Evolutionary conservation across 495 filamentous ascomycete genomes (phyloP).

Genomic region (Lentithecium fluviatile): DNA sequence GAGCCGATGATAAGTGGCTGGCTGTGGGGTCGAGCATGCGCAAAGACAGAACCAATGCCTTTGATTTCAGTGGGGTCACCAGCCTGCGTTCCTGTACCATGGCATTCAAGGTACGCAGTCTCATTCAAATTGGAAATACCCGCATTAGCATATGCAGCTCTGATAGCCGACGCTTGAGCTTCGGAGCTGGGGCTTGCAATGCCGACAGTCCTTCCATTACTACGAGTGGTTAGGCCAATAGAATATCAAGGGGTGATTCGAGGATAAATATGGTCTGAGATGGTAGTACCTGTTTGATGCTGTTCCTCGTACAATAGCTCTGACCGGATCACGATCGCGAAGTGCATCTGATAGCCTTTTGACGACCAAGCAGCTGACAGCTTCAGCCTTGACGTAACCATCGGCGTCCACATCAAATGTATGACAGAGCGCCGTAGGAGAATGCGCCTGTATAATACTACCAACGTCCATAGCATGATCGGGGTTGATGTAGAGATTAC

Average conservation of each 20-base stretch:
- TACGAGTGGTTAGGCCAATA: too few species aligned
- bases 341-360: slow-evolving; percentile 41
- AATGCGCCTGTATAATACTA: slow-evolving; percentile 2
- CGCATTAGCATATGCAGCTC: background rate
- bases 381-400: slow-evolving; percentile 51
- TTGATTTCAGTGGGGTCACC: slow-evolving; percentile 59
- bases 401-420: slow-evolving; percentile 62
- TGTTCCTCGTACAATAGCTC: slow-evolving; percentile 47
- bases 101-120: slow-evolving; percentile 9
- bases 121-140: slow-evolving; percentile 39
- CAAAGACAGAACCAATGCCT: slow-evolving; percentile 45
- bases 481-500: too few species aligned
- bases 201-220: slow-evolving; percentile 44
- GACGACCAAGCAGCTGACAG: slow-evolving; percentile 40
- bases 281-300: slow-evolving; percentile 47
- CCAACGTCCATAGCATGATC: slow-evolving; percentile 16
- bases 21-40: slow-evolving; percentile 44
- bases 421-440: slow-evolving; percentile 49
- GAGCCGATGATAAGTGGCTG: background rate
- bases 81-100: slow-evolving; percentile 36
- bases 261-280: too few species aligned
- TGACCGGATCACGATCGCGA: slow-evolving; percentile 42
- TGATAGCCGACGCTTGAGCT: background rate
- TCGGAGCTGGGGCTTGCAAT: slow-evolving; percentile 4
- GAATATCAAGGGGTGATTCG: too few species aligned